These are phyloP conservation scores for Claviceps digitariae DNA, from an alignment of 2,329 filamentous ascomycete genomes.

Conservation along the genomic window DNA sequence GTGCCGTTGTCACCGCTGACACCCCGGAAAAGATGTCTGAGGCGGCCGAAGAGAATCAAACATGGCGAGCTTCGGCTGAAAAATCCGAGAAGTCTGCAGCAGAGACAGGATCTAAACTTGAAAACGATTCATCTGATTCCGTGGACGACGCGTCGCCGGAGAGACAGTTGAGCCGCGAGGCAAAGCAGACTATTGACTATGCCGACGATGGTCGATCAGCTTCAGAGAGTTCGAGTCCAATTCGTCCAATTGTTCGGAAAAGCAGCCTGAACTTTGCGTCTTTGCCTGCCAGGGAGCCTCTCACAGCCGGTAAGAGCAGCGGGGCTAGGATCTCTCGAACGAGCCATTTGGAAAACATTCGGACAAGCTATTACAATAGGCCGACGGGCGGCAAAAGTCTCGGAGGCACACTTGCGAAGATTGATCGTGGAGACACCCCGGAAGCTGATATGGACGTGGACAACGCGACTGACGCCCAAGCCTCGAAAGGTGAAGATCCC, in stretches of 20 bases:
- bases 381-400: slow-evolving; percentile 63
- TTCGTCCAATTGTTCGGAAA: slow-evolving; percentile 69
- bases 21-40: slow-evolving; percentile 27
- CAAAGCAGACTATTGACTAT: background rate
- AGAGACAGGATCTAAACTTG: background rate
- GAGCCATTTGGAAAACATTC: slow-evolving; percentile 62
- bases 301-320: slow-evolving; percentile 72
- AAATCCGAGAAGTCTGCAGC: background rate
- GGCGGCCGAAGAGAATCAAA: slow-evolving; percentile 32
- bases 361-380: slow-evolving; percentile 60
- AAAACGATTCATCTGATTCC: background rate
- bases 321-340: slow-evolving; percentile 59
- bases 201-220: slow-evolving; percentile 41
- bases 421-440: slow-evolving; percentile 30
- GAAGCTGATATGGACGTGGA: slow-evolving; percentile 43
- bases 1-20: slow-evolving; percentile 14
- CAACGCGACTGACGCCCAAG: slow-evolving; percentile 21
- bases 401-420: slow-evolving; percentile 31
- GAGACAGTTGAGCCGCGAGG: slow-evolving; percentile 3
- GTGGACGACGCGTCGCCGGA: slow-evolving; percentile 4
- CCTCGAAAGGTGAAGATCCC: slow-evolving; percentile 29
- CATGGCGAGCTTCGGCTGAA: slow-evolving; percentile 11
- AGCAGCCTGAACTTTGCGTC: slow-evolving; percentile 93
- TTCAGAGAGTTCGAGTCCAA: slow-evolving; percentile 60
- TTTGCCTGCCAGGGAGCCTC: slow-evolving; percentile 76